Evolutionary conservation across 179 eudicot genomes (phyloP), one percentile per base, ranked within the genome.

Genomic region (Amaranthus tricolor): DNA sequence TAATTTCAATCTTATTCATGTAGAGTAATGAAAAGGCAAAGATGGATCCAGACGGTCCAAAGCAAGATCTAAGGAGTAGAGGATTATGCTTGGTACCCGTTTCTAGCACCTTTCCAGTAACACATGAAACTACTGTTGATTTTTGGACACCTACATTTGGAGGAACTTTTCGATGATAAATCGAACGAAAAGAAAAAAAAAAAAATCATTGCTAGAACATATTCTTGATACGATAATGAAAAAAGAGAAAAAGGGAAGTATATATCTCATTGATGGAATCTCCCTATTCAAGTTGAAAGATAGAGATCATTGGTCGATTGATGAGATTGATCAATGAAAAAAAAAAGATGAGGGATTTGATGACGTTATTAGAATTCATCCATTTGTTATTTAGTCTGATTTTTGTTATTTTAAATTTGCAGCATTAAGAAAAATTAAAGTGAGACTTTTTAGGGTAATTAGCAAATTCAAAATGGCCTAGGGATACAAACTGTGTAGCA

Each of bases 91-190:
- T 93, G 9, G 98, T 91, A 63, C 98, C 97, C 0, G 81, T 93
- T 64, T 89, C 97, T 14, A 91, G 95, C 78, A 93, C 97, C 14
- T 87, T 91, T 59, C 91, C 97, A 14, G 84, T 93, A 9, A 87
- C 93, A 17, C 82, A 85, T 55, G 93, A 91, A 76, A 81, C 95
- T 6, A 81, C 90, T 0, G 82, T 86, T 62, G 97, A 93, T 77
- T 87, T 91, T 69, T 91, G 98, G 97, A 87, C 97, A 50, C 93
- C 98, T 24, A 80, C 86, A n/a, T 89, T 88, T 67, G 93, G 95
- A 75, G 88, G 90, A 44, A 75, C 87, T 16, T 91, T 84, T 82
- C 83, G 89, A 67, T 93, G 68, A 76, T 20, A 48, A 4, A 21
- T 6, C 15, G 54, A 50, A 50, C 12, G 5, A 52, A 45, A 14